A percentile compares a stretch with the other conserved stretches of the same genome.
phyloP scores from a whole-genome alignment of 768 basidiomycete species.

The Udeniomyces megalosporus region DNA sequence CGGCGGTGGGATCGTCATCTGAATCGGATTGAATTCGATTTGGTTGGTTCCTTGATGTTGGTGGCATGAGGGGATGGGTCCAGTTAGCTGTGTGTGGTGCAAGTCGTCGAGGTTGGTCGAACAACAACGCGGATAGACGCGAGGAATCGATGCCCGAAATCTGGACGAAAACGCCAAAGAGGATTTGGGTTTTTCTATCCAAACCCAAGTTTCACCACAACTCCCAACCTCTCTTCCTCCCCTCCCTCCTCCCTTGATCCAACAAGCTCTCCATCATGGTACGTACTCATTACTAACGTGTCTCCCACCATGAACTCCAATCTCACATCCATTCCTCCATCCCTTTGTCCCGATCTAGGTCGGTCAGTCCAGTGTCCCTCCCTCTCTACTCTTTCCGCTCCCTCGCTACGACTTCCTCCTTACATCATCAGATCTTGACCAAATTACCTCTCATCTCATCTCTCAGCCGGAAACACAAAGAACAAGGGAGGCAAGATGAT shows the following conservation, averaged over 20 bases:
- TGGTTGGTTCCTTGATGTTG: background rate
- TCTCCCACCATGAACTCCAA: background rate
- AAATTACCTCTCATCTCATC: too few relatives aligned
- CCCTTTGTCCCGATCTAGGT: background rate
- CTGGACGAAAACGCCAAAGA: too few relatives aligned
- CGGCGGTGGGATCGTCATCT: background rate
- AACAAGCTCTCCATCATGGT: too few relatives aligned
- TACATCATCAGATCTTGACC: too few relatives aligned
- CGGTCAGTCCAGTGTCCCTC: background rate
- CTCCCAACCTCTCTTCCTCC: background rate
- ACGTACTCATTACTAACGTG: background rate
- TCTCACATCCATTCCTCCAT: background rate
- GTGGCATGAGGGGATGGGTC: background rate
- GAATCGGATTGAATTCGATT: background rate
- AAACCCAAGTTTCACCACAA: background rate
- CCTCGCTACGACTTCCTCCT: too few relatives aligned
- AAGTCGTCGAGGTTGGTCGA: too few relatives aligned
- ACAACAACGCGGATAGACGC: too few relatives aligned
- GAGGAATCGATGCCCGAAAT: too few relatives aligned
- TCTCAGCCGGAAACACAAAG: conserved; percentile 37
- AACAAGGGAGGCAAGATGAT: conserved; percentile 98
- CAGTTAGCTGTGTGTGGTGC: background rate
- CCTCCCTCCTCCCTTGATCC: background rate
- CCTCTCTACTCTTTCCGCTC: background rate
- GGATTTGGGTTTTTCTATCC: too few relatives aligned